Evolutionary conservation across 139 green algal species (phyloP).

Genomic region (Auxenochlorella protothecoides): DNA sequence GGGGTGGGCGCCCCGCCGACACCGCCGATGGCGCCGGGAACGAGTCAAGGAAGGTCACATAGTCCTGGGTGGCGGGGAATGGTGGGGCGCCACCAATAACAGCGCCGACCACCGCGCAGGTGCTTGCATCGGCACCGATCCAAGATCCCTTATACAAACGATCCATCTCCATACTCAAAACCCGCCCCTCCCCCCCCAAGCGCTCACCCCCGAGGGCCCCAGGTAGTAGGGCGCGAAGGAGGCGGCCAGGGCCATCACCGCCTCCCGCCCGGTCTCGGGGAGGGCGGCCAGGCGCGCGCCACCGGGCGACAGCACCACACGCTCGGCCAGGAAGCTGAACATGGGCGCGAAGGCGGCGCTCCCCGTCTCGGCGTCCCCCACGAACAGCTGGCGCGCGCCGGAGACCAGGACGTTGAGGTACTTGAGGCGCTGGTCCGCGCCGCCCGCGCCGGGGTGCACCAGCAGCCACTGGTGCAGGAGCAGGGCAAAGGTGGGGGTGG

Average conservation of each 20-base stretch:
- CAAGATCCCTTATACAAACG: too few relatives aligned
- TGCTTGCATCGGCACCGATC: too few relatives aligned
- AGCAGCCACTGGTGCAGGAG: conserved; percentile 72
- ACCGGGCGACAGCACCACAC: conserved; percentile 22
- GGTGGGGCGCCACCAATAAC: too few relatives aligned
- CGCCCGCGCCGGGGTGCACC: conserved; percentile 34
- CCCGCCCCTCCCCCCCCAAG: too few relatives aligned
- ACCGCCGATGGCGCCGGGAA: conserved; percentile 2
- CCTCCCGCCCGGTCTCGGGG: conserved; percentile 24
- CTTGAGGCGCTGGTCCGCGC: conserved; percentile 52
- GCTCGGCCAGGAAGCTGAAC: conserved; percentile 38
- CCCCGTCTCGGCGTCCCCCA: conserved; percentile 57
- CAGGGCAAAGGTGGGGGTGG: conserved; percentile 56
- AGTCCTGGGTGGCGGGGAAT: neutral
- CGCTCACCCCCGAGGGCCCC: conserved; percentile 2
- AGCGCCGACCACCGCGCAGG: too few relatives aligned
- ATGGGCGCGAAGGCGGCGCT: conserved; percentile 47
- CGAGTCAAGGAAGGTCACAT: conserved; percentile 9
- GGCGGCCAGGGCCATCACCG: conserved; percentile 37
- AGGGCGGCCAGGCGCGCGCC: conserved; percentile 26
- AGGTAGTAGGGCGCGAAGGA: conserved; percentile 63
- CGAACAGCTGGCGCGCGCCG: conserved; percentile 62
- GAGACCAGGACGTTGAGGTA: conserved; percentile 65
- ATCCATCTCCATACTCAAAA: too few relatives aligned
- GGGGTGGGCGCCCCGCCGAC: neutral